Evolutionary conservation across 192 early-diverging fungal genomes (phyloP), one percentile per base, ranked within the genome.

Genomic region (Linnemannia schmuckeri): DNA sequence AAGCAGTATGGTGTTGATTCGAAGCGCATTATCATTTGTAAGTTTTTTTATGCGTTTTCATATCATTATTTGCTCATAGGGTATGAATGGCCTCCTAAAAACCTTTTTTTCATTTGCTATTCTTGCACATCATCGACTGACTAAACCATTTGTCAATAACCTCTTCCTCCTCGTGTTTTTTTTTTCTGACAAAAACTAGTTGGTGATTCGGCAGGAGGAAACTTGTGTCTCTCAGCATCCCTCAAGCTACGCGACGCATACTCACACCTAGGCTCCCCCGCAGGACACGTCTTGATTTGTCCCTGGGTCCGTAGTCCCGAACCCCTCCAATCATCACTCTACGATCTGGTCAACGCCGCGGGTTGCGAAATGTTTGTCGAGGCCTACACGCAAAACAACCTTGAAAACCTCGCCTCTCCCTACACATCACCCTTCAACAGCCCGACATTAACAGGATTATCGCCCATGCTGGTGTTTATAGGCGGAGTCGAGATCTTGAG

Each of bases 141-240:
- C 18, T 71, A 20, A 20, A 66, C 61, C 13, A 3, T 8, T 13
- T 41, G 70, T 9, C 41, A 4, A 41, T 71, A 30, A 44, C 52
- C 35, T 22, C 30, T 52, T 52, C 10, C 10, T 15, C 13, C 61
- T 15, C 33, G 24, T 44, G 5, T 66, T 20, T 24, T 44, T 35
- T 47, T 41, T 42, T 76, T 1, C 7, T 27, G 7, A 30, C 30
- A 27, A 44, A 2, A 24, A 10, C n/a, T 41, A 85, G 78, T 68
- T 68, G 78, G 78, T 15, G 83, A 85, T 47, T 87, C 78, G 13
- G 84, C 84, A 27, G 84, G 84, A 18, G 84, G 84, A 37, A 87
- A 81, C 72, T 52, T 87, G 7, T 52, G 52, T 18, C 20, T 81
- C 30, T 72, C 75, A 42, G 69, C 79, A 7, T 41, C 70, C 6